Conservation (phyloP, 106 monocot species). For the Agapanthus africanus region DNA sequence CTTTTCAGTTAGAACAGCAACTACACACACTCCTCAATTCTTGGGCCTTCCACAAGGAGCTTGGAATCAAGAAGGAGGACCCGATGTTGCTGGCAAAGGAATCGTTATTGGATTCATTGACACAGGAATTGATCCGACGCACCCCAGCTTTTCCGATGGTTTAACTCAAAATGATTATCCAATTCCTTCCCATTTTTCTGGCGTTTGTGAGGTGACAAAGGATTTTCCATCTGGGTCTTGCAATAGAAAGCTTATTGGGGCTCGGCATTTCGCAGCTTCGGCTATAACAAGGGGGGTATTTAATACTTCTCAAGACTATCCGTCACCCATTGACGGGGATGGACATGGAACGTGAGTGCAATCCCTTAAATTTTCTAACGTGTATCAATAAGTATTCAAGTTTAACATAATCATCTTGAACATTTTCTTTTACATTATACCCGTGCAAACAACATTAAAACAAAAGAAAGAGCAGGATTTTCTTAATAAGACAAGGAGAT, state of each 20-base stretch:
- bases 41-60: conserved; percentile 84
- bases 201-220: conserved; percentile 84
- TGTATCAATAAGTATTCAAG: too few relatives aligned
- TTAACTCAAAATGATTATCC: conserved; percentile 51
- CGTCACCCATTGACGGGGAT: conserved; percentile 95
- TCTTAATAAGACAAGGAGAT: background rate
- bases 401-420: too few relatives aligned
- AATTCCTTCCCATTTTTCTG: conserved; percentile 73
- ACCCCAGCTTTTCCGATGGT: conserved; percentile 78
- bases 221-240: conserved; percentile 98
- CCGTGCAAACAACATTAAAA: too few relatives aligned
- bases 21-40: conserved; percentile 92
- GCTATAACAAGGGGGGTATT: conserved; percentile 93
- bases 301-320: conserved; percentile 74
- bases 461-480: background rate
- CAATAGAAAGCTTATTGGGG: conserved; percentile 91
- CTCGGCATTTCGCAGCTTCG: conserved; percentile 95
- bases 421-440: too few relatives aligned
- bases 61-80: conserved; percentile 82
- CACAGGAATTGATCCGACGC: conserved; percentile 91
- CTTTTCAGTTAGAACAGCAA: conserved; percentile 79
- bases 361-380: background rate
- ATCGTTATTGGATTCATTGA: conserved; percentile 90
- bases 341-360: conserved; percentile 94
- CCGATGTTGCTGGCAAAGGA: conserved; percentile 79